Conservation (phyloP, 768 basidiomycete genomes). For the Podaxis rugospora region DNA sequence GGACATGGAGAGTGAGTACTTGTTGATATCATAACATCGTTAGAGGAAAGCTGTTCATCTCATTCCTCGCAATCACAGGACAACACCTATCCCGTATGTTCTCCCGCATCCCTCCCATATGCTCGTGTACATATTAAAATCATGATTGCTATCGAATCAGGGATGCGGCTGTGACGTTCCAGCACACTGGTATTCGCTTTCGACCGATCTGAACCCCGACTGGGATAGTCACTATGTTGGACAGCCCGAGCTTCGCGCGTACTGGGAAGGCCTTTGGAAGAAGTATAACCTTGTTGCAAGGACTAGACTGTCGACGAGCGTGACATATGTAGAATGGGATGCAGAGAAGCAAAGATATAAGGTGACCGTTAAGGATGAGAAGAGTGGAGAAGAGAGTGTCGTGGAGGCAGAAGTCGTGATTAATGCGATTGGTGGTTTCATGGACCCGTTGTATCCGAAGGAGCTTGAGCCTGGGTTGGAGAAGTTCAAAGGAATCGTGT, state of each 20-base stretch:
- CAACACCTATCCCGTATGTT: constrained; percentile 48
- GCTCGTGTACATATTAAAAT: background rate
- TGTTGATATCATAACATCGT: background rate
- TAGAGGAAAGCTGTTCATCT: background rate
- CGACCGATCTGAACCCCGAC: constrained; percentile 47
- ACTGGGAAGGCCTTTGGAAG: constrained; percentile 44
- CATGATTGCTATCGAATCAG: constrained; percentile 17
- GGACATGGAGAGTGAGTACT: constrained; percentile 51
- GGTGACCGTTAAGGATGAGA: constrained; percentile 31
- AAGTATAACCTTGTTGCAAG: constrained; percentile 37
- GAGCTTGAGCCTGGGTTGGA: constrained; percentile 35
- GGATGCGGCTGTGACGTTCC: constrained; percentile 57
- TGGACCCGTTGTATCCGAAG: constrained; percentile 39
- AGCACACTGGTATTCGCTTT: constrained; percentile 52
- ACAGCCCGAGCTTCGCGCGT: constrained; percentile 47
- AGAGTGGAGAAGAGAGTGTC: constrained; percentile 29
- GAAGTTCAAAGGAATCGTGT: constrained; percentile 43
- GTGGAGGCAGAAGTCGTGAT: constrained; percentile 42
- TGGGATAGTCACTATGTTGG: constrained; percentile 43
- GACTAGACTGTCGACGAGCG: constrained; percentile 38
- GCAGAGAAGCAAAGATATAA: constrained; percentile 35
- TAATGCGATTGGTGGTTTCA: constrained; percentile 48
- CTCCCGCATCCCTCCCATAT: background rate
- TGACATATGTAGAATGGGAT: constrained; percentile 43
- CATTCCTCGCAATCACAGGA: constrained; percentile 28